Conservation (phyloP, 495 filamentous ascomycete genomes). For the Stereocaulon alpinum region DNA sequence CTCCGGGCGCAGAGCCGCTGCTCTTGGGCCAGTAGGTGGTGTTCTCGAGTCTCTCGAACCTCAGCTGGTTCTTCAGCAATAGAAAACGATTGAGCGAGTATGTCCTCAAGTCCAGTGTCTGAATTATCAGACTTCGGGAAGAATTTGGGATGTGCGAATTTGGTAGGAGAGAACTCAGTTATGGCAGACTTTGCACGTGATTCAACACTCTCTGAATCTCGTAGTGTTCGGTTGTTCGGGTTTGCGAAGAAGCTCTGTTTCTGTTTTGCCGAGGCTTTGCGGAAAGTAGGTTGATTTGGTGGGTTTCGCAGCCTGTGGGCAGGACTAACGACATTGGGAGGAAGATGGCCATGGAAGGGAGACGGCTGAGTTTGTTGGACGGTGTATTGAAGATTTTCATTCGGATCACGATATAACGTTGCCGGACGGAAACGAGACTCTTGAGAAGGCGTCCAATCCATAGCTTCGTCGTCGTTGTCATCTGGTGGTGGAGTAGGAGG, state of each 20-base stretch:
- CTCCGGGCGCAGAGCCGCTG: not conserved
- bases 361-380: slow-evolving; percentile 34
- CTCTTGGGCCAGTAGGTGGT: not conserved
- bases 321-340: slow-evolving; percentile 53
- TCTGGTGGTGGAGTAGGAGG: slow-evolving; percentile 33
- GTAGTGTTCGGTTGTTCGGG: slow-evolving; percentile 1
- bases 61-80: slow-evolving; percentile 31
- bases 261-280: slow-evolving; percentile 32
- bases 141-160: slow-evolving; percentile 41
- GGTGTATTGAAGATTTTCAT: slow-evolving; percentile 14
- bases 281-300: slow-evolving; percentile 38
- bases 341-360: slow-evolving; percentile 53
- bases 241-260: slow-evolving; percentile 37
- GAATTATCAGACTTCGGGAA: slow-evolving; percentile 36
- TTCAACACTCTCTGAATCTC: slow-evolving; percentile 11
- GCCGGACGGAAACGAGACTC: slow-evolving; percentile 35
- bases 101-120: slow-evolving; percentile 38
- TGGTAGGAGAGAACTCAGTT: slow-evolving; percentile 24
- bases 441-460: slow-evolving; percentile 77
- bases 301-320: slow-evolving; percentile 55
- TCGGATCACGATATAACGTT: slow-evolving; percentile 27
- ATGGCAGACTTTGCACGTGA: slow-evolving; percentile 24
- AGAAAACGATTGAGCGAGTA: slow-evolving; percentile 38
- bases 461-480: slow-evolving; percentile 42
- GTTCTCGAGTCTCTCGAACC: slow-evolving; percentile 17